Percentiles rank a stretch among this genome's conserved stretches.
These are phyloP conservation scores for Penicillium pancosmium DNA, from an alignment of 495 filamentous ascomycete genomes.

Conservation along the genomic window DNA sequence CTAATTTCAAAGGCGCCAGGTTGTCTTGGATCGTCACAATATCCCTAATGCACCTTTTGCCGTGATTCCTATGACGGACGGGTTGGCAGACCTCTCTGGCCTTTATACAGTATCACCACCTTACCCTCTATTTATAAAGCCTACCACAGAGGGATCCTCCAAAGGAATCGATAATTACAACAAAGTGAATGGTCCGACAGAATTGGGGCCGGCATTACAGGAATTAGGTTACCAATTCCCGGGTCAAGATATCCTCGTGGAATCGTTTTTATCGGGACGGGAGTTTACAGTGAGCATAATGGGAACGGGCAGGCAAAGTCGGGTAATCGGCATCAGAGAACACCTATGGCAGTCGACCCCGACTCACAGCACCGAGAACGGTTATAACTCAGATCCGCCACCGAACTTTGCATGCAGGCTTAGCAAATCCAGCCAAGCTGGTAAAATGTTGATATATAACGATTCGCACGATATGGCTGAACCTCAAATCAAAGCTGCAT, in stretches of 20 bases:
- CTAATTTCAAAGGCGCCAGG: constrained; percentile 12
- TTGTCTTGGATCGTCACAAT: constrained; percentile 18
- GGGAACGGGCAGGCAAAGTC: constrained; percentile 20
- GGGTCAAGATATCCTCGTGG: constrained; percentile 25
- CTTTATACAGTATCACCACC: background rate
- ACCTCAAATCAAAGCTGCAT: constrained; percentile 16
- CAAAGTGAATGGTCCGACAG: constrained; percentile 20
- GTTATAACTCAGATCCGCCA: background rate
- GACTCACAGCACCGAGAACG: background rate
- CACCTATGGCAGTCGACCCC: constrained; percentile 9
- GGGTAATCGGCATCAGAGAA: constrained; percentile 20
- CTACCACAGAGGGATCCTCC: constrained; percentile 19
- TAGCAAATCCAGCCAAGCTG: constrained; percentile 10
- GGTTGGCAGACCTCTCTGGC: background rate
- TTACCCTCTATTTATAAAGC: constrained; percentile 29
- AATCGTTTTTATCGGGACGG: constrained; percentile 26
- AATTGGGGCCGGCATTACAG: constrained; percentile 12
- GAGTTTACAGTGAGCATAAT: constrained; percentile 30
- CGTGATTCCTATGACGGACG: constrained; percentile 5
- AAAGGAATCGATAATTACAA: constrained; percentile 20
- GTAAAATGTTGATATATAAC: constrained; percentile 3
- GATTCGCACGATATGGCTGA: constrained; percentile 7
- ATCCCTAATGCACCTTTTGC: constrained; percentile 26
- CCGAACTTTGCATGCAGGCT: constrained; percentile 11
- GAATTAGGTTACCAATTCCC: constrained; percentile 15